Base-by-base conservation (phyloP, 108 stramenopile species). In the Skeletonema tropicum region DNA sequence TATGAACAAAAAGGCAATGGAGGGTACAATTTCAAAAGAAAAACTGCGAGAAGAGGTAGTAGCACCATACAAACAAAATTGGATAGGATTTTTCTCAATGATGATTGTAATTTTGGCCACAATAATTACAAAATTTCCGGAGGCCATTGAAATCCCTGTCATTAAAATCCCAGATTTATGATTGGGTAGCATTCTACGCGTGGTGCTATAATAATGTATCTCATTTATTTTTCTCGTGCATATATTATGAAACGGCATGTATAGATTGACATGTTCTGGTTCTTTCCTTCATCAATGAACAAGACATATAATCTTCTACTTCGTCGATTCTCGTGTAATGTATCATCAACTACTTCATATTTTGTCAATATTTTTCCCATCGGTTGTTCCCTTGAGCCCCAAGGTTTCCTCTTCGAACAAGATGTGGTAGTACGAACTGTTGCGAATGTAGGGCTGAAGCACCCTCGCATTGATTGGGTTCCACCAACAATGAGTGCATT, bases 401-500 rank as follows among this genome's bases (percentile, higher is more conserved):
- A 92, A 87, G 0, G 77, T 83, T 64, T 87, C 90, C 71, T 74
- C 86, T 68, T 96, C 92, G 19, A 79, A 63, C 58, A 97, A 71
- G 14, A 97, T 86, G 57, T 89, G 81, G 48, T 93, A 90, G 64
- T 90, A 91, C 3, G 88, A 91, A 29, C 75, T 80, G 32, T 90
- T 88, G 59, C 86, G 85, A 45, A 97, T 67, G 79, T 92, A 97
- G 9, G 96, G 96, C 38, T 88, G 82, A 21, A 97, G 84, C 4
- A 70, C 79, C 67, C 89, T 84, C 5, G 96, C 89, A 74, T 97
- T 97, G 64, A 97, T 92, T 12, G 97, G 97, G 77, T 97, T 97
- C 95, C 95, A 97, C 97, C 97, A 97, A 72, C 92, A 94, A 66
- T 97, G 94, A 6, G 97, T 97, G 70, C 94, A 94, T 29, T 86